phyloP scores from a whole-genome alignment of 2,329 filamentous ascomycete species.

The Botrytis cinerea region DNA sequence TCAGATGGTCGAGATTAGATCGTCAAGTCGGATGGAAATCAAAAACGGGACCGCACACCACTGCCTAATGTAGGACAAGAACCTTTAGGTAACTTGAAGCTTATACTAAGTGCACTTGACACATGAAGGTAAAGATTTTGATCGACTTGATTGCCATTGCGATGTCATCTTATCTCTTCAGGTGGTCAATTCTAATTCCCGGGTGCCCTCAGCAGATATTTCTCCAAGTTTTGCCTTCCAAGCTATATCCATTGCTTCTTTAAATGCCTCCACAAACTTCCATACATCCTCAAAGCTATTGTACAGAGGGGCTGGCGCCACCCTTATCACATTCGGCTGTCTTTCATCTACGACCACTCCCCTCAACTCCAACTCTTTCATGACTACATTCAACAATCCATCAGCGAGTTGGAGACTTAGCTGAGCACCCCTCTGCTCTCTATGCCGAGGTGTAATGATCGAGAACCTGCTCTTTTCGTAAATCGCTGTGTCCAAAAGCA shows the following conservation, averaged over 20 bases:
- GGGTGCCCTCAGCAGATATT: conserved; percentile 17
- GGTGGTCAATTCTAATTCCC: conserved; percentile 21
- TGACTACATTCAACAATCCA: conserved; percentile 63
- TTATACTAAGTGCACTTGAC: neutral
- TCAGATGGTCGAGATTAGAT: neutral
- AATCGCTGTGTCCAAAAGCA: conserved; percentile 50
- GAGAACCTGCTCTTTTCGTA: conserved; percentile 46
- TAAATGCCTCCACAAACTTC: conserved; percentile 54
- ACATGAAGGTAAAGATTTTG: neutral
- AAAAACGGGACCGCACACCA: neutral
- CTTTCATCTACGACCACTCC: conserved; percentile 74
- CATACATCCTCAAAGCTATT: conserved; percentile 69
- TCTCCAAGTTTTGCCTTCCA: conserved; percentile 12
- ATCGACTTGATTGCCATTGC: neutral
- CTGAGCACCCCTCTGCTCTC: conserved; percentile 68
- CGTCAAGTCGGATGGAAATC: neutral
- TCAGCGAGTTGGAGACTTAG: conserved; percentile 64
- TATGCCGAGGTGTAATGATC: conserved; percentile 67
- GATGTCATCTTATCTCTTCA: neutral
- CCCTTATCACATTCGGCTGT: conserved; percentile 72
- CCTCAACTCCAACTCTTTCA: conserved; percentile 59
- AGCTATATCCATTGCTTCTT: conserved; percentile 42
- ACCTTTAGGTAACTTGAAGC: neutral
- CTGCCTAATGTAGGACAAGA: neutral
- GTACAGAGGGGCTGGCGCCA: conserved; percentile 74